Conservation (phyloP, 140 eudicot species). For the Erigeron philadelphicus region DNA sequence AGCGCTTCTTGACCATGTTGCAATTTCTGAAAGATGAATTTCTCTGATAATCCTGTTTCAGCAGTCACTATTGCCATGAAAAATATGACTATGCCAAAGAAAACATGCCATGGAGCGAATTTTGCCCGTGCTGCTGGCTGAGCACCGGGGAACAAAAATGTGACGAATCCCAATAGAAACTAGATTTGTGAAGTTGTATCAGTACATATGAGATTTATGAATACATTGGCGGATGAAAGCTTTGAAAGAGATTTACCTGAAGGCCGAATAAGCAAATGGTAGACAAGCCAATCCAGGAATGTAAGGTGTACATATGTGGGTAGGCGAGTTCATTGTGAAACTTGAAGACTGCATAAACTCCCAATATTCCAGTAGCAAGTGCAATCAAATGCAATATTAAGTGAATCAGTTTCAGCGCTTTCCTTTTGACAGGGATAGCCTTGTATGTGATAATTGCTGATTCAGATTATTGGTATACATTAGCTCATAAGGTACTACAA, state of each 20-base stretch:
- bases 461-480: constrained; percentile 5
- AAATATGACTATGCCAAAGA: constrained; percentile 47
- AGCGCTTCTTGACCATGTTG: constrained; percentile 54
- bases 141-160: constrained; percentile 48
- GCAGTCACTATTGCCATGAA: constrained; percentile 49
- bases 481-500: not conserved
- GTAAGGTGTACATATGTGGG: constrained; percentile 61
- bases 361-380: constrained; percentile 47
- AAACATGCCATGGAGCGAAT: constrained; percentile 62
- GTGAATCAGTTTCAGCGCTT: constrained; percentile 44
- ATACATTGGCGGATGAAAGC: not conserved
- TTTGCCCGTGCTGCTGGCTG: constrained; percentile 41
- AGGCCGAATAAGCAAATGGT: constrained; percentile 53
- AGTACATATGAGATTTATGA: not conserved
- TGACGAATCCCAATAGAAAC: constrained; percentile 48
- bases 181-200: constrained; percentile 21
- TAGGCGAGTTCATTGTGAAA: constrained; percentile 41
- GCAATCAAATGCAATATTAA: constrained; percentile 50
- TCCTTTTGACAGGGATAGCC: constrained; percentile 41
- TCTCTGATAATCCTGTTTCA: constrained; percentile 50
- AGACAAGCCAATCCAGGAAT: constrained; percentile 82
- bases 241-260: constrained; percentile 39
- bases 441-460: constrained; percentile 63
- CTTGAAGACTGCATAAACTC: constrained; percentile 64
- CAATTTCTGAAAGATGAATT: constrained; percentile 40